phyloP scores from a whole-genome alignment of 2,329 filamentous ascomycete species.

The Ceratocystiopsis minuta region DNA sequence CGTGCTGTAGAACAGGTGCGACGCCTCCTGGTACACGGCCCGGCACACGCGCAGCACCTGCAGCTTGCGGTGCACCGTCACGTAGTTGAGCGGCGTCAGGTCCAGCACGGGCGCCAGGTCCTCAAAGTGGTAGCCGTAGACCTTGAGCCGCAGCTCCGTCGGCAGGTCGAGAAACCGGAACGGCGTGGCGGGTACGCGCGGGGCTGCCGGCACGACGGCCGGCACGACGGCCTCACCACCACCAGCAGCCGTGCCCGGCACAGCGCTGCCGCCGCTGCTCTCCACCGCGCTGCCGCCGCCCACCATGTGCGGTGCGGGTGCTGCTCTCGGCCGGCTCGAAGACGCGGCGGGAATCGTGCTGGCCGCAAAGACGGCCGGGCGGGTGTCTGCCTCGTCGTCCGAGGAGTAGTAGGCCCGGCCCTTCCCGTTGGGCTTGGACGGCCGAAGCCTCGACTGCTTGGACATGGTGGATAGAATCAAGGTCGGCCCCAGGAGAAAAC shows the following conservation, averaged over 20 bases:
- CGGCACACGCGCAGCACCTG: conserved; percentile 42
- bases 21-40: conserved; percentile 43
- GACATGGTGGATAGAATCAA: conserved; percentile 8
- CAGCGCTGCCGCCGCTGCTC: too few relatives aligned
- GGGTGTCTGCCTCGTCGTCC: conserved; percentile 22
- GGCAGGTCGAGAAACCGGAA: conserved; percentile 53
- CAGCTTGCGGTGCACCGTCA: conserved; percentile 39
- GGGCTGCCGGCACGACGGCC: too few relatives aligned
- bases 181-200: conserved; percentile 11
- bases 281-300: too few relatives aligned
- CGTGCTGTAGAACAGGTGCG: conserved; percentile 46
- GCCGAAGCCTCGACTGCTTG: conserved; percentile 12
- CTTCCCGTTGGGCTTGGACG: conserved; percentile 14
- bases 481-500: too few relatives aligned
- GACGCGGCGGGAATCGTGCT: conserved; percentile 17
- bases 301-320: too few relatives aligned
- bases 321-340: too few relatives aligned
- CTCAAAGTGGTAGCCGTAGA: conserved; percentile 47
- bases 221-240: too few relatives aligned
- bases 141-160: conserved; percentile 48
- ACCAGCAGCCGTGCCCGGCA: too few relatives aligned
- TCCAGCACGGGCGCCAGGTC: conserved; percentile 39
- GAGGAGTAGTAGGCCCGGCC: conserved; percentile 16
- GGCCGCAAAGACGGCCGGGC: conserved; percentile 14
- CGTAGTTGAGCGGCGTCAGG: conserved; percentile 48